These are phyloP conservation scores for Paulownia fortunei DNA, from an alignment of 257 asterid species.

Conservation along the genomic window DNA sequence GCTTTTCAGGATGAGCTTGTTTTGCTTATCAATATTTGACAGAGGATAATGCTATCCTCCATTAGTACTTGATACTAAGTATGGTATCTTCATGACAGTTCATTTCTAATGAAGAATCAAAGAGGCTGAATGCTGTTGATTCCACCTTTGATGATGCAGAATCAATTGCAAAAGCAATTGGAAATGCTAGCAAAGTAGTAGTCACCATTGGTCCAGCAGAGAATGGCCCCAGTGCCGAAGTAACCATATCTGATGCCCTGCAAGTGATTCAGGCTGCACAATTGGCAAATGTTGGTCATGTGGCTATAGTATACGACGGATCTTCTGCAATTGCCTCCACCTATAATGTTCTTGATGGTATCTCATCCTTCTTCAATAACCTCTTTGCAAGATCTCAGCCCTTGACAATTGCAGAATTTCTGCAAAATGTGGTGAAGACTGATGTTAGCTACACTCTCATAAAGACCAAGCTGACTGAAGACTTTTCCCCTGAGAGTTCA, in stretches of 20 bases:
- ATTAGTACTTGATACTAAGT: background rate
- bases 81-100: conserved; percentile 46
- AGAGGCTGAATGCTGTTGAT: conserved; percentile 76
- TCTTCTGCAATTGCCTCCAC: conserved; percentile 53
- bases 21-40: no score
- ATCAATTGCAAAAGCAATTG: conserved; percentile 88
- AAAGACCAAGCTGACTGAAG: conserved; percentile 74
- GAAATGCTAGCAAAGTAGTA: conserved; percentile 93
- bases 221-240: conserved; percentile 70
- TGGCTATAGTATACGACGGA: conserved; percentile 76
- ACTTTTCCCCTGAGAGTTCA: conserved; percentile 77
- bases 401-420: conserved; percentile 64
- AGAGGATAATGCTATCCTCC: background rate
- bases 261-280: conserved; percentile 83
- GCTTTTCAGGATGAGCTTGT: no score
- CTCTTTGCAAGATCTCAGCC: conserved; percentile 74
- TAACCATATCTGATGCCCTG: conserved; percentile 71
- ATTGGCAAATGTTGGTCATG: conserved; percentile 86
- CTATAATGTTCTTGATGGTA: conserved; percentile 77
- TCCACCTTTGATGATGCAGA: conserved; percentile 75
- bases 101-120: conserved; percentile 74
- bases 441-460: conserved; percentile 83
- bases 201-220: conserved; percentile 78
- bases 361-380: conserved; percentile 79
- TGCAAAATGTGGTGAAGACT: conserved; percentile 70